Evolutionary conservation across 2,329 filamentous ascomycete genomes (phyloP), one percentile per base, ranked within the genome.

Genomic region (Biscogniauxia sp.): DNA sequence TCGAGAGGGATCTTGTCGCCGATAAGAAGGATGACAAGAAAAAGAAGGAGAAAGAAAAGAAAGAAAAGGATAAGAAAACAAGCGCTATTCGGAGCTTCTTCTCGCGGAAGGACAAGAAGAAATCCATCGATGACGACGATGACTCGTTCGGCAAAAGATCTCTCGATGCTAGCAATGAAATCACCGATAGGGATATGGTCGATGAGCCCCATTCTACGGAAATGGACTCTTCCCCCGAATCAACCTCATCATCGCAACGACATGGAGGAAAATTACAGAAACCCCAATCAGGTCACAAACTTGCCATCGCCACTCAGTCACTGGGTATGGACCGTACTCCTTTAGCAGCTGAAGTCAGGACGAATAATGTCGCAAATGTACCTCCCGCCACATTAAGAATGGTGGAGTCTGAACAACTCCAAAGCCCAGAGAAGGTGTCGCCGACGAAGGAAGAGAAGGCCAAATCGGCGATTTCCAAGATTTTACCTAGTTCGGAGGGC

Each of bases 221-320:
- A 53, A 75, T 77, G 51, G 79, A 82, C 54, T 72, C 75, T 15
- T 80, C 80, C 1, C 75, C 78, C 20, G 83, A 85, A 6, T 82
- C 78, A 69, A 57, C 65, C 11, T 54, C 62, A 19, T 69, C 67
- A 20, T 76, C 81, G 9, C 85, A 88, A 65, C 81, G 86, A 61
- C 81, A 84, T 58, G 75, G 84, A 3, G 86, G 84, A 77, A 93
- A 92, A 73, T 78, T 92, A 56, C 89, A 92, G 69, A 93, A 93
- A 74, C 82, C 84, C 58, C 83, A 83, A 60, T 82, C 84, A 1
- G 74, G 81, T 54, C 75, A 76, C 26, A 84, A 80, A 67, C 63
- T 74, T 9, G 67, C 68, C 23, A 61, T 68, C 26, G 68, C 70
- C 4, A 62, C 67, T 9, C 64, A 74, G 53, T 71, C 72, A 25